Percentiles rank a stretch among this genome's conserved stretches.
Evolutionary conservation across 257 asterid genomes (phyloP).

Genomic region (Solanum medicagineum): DNA sequence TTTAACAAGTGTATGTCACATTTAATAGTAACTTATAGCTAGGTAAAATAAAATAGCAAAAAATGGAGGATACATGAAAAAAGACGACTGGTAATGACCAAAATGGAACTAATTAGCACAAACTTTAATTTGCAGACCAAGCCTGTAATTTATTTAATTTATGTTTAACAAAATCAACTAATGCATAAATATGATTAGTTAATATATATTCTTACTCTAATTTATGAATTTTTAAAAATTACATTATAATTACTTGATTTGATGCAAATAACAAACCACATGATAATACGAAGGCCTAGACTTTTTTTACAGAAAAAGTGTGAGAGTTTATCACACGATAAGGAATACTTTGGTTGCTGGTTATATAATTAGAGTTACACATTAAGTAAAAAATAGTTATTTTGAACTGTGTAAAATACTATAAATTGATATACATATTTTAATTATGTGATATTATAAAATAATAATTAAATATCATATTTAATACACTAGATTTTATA

Average conservation of each 20-base stretch:
- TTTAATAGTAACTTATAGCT: not conserved
- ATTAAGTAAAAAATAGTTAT: no score
- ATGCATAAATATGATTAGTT: not conserved
- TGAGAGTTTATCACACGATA: not conserved
- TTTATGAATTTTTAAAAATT: not conserved
- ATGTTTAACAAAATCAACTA: not conserved
- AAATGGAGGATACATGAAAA: not conserved
- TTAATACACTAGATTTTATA: no score
- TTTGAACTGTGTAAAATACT: no score
- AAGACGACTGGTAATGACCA: not conserved
- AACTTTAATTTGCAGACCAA: not conserved
- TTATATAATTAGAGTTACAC: no score
- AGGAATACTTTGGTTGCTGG: no score
- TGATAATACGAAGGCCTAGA: not conserved
- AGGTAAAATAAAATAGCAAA: not conserved
- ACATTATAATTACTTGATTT: not conserved
- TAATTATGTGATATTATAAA: no score
- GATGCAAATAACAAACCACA: not conserved
- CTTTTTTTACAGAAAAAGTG: not conserved
- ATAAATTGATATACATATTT: no score
- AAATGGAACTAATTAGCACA: not conserved
- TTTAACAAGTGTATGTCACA: not conserved
- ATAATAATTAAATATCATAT: no score
- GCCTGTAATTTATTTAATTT: not conserved
- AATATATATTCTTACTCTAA: not conserved